These are phyloP conservation scores for Magnolia changhungtana DNA, from an alignment of 164 flowering plant species.

Conservation along the genomic window DNA sequence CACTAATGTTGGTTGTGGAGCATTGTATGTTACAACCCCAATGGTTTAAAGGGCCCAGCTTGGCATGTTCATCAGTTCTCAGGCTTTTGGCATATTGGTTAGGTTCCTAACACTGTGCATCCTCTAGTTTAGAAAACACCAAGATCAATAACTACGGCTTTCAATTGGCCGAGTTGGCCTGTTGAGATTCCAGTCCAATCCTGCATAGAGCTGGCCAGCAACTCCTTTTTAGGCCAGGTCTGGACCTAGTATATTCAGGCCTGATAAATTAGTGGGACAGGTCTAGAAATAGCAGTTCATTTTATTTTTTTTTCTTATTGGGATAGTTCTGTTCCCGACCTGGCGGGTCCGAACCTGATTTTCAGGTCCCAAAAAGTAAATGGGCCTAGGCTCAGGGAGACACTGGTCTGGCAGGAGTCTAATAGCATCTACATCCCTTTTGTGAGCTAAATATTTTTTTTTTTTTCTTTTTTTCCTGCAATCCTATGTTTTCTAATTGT, in stretches of 20 bases:
- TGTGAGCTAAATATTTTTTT: background rate
- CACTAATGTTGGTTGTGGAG: too few species aligned
- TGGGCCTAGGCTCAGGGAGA: background rate
- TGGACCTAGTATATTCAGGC: too few species aligned
- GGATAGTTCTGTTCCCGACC: background rate
- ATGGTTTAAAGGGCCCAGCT: too few species aligned
- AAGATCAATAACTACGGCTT: background rate
- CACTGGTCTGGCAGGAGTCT: too few species aligned
- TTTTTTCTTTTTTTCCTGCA: background rate
- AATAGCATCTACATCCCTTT: background rate
- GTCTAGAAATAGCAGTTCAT: too few species aligned
- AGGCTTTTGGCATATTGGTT: too few species aligned
- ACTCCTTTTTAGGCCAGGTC: background rate
- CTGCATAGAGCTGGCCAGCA: background rate
- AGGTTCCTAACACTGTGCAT: too few species aligned
- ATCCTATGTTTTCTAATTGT: background rate
- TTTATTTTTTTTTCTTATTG: too few species aligned
- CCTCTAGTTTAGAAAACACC: background rate
- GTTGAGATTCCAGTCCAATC: background rate
- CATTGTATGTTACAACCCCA: too few species aligned
- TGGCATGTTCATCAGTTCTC: too few species aligned
- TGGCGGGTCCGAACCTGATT: background rate
- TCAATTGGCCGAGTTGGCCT: background rate
- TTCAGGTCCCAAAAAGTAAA: background rate
- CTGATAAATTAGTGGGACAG: too few species aligned